Evolutionary conservation across 257 asterid species (phyloP), one percentile per base, ranked within the genome.

Genomic region (Gentiana straminea): DNA sequence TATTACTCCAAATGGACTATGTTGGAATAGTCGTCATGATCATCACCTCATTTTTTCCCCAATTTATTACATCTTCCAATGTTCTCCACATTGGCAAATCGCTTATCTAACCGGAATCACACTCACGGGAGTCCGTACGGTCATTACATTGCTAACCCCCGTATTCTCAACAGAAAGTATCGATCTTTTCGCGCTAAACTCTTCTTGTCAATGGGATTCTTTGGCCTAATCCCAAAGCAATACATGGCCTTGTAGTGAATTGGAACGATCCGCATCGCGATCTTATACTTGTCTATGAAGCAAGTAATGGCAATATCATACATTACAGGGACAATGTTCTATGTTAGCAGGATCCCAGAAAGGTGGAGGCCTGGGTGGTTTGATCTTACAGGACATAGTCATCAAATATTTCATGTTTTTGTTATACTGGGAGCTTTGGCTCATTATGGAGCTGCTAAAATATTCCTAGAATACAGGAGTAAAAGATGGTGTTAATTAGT

Each of bases 41-140:
- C 70, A 83, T 92, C 79, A 81, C 98, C 56, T 92, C 98, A 13
- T 87, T 84, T 35, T 92, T 92, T 79, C 98, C 98, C 97, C 97
- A 15, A 83, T 92, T 44, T 88, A 78, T 89, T 92, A 88, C 91
- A 75, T 88, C 56, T 92, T 92, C 74, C 93, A 76, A 33, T 88
- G 98, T 76, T 68, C 86, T 15, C 89, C 86, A 1, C 88, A 68
- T 47, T 88, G 94, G 93, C 97, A 92, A 68, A 33, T 88, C 38
- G 66, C 67, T 2, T 88, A 92, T 78, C 94, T 92, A 49, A 49
- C 72, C 0, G 81, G 83, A 4, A 88, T 92, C 78, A 61, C 99
- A 44, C 3, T 64, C n/a, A 69, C 88, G 74, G 99, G 97, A 7
- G 33, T 76, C 4, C 76, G 75, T 75, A 87, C 93, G 10, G 68